Base-by-base conservation (phyloP, 495 filamentous ascomycete species). In the Staphylotrichum tortipilum region DNA sequence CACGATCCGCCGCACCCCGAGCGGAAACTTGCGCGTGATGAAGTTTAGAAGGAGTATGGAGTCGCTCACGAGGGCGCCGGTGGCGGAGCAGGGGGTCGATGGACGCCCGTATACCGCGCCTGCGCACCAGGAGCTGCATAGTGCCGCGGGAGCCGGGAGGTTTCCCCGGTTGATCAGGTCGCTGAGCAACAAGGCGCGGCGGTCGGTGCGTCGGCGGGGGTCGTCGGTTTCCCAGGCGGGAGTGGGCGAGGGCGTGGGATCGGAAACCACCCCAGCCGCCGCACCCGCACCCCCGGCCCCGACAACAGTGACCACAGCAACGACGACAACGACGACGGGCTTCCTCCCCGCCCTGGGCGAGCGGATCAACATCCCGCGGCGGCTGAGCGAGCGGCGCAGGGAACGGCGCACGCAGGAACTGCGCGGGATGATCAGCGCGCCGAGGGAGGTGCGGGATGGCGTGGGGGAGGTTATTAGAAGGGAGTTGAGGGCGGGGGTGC, bases 391-490 rank as follows among this genome's bases (percentile, higher is more conserved):
- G 61, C 66, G 71, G 55, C 73, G 78, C 36, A 75, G 80, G 22
- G 85, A 87, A 66, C 82, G 78, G 54, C 69, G 81, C 47, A 76
- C 81, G 39, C 74, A 83, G 46, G 74, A 69, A 54, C 70, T 94
- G 45, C 78, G 85, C 58, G 72, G 77, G 48, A 85, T 76, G 55
- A 94, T 94, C 29, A 73, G 71, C 40, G 63, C 62, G 0, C 76
- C 76, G 4, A 61, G 64, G 26, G 73, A 71, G 29, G 72, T 78
- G 19, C 59, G 70, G 41, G 71, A 75, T 43, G 75, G 75, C 10
- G 66, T 78, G 7, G 73, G 74, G 15, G 77, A 78, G 29, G 70
- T 78, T 30, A 69, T 78, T 34, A 56, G 67, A 24, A 56, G 66
- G 33, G 64, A 56, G 18, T 66, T n/a, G n/a, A n/a, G n/a, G n/a